Base-by-base conservation (phyloP, 83 land plant species). In the Diphasiastrum complanatum region DNA sequence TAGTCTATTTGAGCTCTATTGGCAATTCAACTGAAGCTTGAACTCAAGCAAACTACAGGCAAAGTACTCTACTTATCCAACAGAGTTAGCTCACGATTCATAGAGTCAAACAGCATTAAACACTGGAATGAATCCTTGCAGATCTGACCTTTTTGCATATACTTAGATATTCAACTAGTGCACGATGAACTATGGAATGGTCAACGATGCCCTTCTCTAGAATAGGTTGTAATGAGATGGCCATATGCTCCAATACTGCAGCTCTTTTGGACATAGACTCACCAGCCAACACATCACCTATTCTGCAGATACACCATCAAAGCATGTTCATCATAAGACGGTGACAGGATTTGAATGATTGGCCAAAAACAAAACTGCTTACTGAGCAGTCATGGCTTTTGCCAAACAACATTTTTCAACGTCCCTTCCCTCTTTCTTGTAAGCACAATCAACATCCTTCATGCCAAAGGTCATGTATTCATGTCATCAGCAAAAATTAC, bases 151-250 rank as follows among this genome's bases (percentile, higher is more conserved):
- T 75, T 26, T 71, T 81, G 45, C 85, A 85, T 48, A 89, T 71
- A 63, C 79, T 78, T 11, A 89, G 64, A 55, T 82, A 86, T 68
- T 95, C 99, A 51, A 84, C 48, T 33, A 95, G 52, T 14, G 67
- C 82, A 36, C 79, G 81, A 60, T 95, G 99, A 65, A 84, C 71
- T 5, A 95, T 89, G 27, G 97, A 85, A 47, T 95, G 88, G 45
- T 95, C 97, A 12, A 89, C 76, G 33, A 95, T 95, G 45, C 93
- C 99, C 68, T 95, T 95, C 64, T 86, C 93, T 40, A 95, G 53
- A 61, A 95, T 85, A 34, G 99, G 97, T 66, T 95, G 97, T 55
- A 89, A 61, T 16, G 82, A 74, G 48, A 79, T 67, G 1, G 75
- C 58, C 93, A 95, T 89, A 70, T 86, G 93, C 40, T 83, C 79